Conservation (phyloP, 768 basidiomycete genomes). For the Rhodotorula diobovata region DNA sequence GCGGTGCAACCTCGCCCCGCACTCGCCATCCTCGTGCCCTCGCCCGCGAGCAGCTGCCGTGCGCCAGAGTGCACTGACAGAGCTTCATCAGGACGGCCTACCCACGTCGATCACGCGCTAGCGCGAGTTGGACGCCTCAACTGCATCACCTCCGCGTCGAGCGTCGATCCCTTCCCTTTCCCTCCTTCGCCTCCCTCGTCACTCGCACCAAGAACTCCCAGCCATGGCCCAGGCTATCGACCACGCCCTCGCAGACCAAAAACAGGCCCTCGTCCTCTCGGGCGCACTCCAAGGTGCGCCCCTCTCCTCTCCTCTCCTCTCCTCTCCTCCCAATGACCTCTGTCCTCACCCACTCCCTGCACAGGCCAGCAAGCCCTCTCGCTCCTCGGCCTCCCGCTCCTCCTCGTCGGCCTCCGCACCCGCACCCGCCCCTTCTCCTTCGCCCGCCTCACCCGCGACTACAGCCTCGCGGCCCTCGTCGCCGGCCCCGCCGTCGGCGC, state of each 20-base stretch:
- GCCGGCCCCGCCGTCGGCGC: constrained; percentile 10
- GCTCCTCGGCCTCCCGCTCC: neutral
- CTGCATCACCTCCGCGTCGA: too few species aligned
- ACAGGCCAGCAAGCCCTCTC: constrained; percentile 11
- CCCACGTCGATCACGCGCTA: too few species aligned
- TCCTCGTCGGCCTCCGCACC: neutral
- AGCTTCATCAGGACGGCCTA: too few species aligned
- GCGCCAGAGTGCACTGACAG: too few species aligned
- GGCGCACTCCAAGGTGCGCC: neutral
- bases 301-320: too few species aligned
- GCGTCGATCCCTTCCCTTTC: too few species aligned
- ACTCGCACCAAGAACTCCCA: too few species aligned
- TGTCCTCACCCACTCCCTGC: neutral
- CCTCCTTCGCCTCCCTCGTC: too few species aligned
- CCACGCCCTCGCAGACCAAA: neutral
- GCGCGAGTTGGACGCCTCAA: too few species aligned
- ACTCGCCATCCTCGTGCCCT: too few species aligned
- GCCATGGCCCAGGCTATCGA: neutral
- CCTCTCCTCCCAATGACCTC: neutral
- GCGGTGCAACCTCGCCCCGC: too few species aligned
- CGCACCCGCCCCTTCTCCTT: neutral
- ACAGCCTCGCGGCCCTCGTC: constrained; percentile 5
- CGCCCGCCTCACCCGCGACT: neutral
- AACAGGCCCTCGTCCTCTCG: neutral
- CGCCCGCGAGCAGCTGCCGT: too few species aligned